phyloP scores from a whole-genome alignment of 2,329 filamentous ascomycete genomes.

The Bertia moriformis region DNA sequence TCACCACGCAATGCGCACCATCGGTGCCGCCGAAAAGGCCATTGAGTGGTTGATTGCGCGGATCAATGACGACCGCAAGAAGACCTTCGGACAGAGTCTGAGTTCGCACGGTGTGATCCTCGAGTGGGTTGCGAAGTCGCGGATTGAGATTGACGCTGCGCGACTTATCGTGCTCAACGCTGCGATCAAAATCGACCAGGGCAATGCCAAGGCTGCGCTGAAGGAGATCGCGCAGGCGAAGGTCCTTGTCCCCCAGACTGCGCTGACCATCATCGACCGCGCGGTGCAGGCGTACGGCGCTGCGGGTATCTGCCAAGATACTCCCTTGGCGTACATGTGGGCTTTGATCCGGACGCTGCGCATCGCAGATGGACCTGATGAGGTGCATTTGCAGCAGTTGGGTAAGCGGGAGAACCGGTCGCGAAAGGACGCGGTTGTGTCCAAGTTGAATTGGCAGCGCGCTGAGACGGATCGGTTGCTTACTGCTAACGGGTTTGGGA shows the following conservation, averaged over 20 bases:
- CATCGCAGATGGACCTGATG: conserved; percentile 86
- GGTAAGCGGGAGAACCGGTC: conserved; percentile 68
- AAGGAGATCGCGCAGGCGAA: conserved; percentile 94
- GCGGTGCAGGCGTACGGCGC: conserved; percentile 87
- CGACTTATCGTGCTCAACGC: conserved; percentile 86
- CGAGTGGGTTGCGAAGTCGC: conserved; percentile 82
- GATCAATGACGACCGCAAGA: conserved; percentile 83
- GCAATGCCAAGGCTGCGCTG: conserved; percentile 75
- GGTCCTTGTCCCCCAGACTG: conserved; percentile 71
- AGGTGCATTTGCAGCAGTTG: conserved; percentile 78
- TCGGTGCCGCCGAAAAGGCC: conserved; percentile 79
- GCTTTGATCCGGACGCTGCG: conserved; percentile 66
- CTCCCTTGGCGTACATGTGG: conserved; percentile 76
- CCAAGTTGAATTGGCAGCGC: conserved; percentile 49
- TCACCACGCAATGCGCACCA: conserved; percentile 92
- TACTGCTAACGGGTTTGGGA: conserved; percentile 34
- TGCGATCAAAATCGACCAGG: conserved; percentile 82
- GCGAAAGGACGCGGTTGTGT: conserved; percentile 37
- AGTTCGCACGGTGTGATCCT: conserved; percentile 85
- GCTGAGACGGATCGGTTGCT: conserved; percentile 52
- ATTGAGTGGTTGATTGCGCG: conserved; percentile 90
- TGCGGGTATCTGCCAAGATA: conserved; percentile 85
- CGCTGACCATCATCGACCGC: conserved; percentile 78
- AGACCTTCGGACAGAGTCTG: conserved; percentile 77
- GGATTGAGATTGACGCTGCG: conserved; percentile 85